Evolutionary conservation across 2,329 filamentous ascomycete species (phyloP), one percentile per base, ranked within the genome.

Genomic region (Dendrostoma leiphaemia): DNA sequence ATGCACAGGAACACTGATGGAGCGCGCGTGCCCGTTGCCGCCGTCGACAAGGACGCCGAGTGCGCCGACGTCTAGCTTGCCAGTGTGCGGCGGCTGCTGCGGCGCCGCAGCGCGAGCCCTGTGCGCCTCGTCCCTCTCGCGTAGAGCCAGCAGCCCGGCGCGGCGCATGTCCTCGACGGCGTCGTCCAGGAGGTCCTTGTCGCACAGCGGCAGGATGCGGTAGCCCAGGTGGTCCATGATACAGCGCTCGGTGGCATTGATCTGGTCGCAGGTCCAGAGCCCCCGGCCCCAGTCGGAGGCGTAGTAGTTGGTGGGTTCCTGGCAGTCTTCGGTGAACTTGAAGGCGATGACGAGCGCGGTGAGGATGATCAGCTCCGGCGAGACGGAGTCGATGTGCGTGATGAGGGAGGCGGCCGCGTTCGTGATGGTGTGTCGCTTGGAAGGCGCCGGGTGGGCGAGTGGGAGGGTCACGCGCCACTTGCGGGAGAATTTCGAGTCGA

Each of bases 141-240:
- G 28, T 35, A 47, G 35, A 58, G 59, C 64, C 63, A 59, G 65
- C 52, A 29, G 65, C 54, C 58, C 81, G 6, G 83, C 84, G 44
- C 84, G 77, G 65, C 82, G 78, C 81, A 88, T 88, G 63, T 86
- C 83, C 52, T 79, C 76, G 65, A 84, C 73, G 10, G 83, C 83
- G 58, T 84, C 80, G 34, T 76, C 72, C 58, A 88, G 77, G 57
- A 82, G 76, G 32, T 76, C 74, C 2, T 78, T 74, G 46, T 82
- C 74, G 67, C 77, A 83, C 9, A 88, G 72, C 6, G 82, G 82
- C 67, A 86, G 68, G 63, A 88, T 80, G 52, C 83, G 77, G 68
- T 85, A 88, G 59, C 77, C 75, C 44, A 88, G 73, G 65, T 78
- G 83, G 71, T 85, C 81, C 75, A 87, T 81, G 61, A 88, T 79